phyloP scores from a whole-genome alignment of 23 red algal genomes.

The Gracilaria caudata region DNA sequence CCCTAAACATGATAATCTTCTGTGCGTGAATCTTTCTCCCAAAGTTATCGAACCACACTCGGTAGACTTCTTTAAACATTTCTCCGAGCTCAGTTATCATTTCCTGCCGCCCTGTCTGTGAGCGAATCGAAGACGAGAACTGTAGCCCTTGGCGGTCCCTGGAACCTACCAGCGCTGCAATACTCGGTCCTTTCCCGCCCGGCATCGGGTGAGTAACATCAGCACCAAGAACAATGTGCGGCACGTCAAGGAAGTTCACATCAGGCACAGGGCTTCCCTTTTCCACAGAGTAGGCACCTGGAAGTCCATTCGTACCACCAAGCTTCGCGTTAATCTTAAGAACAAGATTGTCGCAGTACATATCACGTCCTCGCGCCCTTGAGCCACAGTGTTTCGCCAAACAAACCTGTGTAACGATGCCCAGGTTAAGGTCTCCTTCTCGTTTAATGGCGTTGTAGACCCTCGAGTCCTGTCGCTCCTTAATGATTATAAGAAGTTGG shows the following conservation, averaged over 20 bases:
- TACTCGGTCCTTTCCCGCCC: conserved; percentile 51
- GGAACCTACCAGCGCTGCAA: conserved; percentile 71
- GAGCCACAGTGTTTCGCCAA: conserved; percentile 38
- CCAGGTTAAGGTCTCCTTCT: conserved; percentile 43
- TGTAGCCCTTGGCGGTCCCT: conserved; percentile 49
- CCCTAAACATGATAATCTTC: conserved; percentile 73
- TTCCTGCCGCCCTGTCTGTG: conserved; percentile 48
- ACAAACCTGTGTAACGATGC: conserved; percentile 53
- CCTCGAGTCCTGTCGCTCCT: conserved; percentile 35
- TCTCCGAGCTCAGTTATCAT: conserved; percentile 52
- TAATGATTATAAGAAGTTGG: conserved; percentile 64
- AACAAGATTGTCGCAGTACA: conserved; percentile 70
- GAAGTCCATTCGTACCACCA: conserved; percentile 64
- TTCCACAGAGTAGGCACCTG: neutral
- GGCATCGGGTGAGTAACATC: conserved; percentile 75
- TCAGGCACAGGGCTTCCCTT: neutral
- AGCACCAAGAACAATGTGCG: conserved; percentile 65
- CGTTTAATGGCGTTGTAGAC: conserved; percentile 60
- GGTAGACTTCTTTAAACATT: conserved; percentile 36
- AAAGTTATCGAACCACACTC: neutral
- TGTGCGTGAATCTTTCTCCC: neutral
- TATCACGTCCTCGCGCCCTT: conserved; percentile 36
- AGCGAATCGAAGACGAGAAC: conserved; percentile 47
- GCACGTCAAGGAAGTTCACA: conserved; percentile 42
- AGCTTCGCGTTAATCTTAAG: conserved; percentile 80